A percentile compares a stretch with the other conserved stretches of the same genome.
Evolutionary conservation across 768 basidiomycete genomes (phyloP).

Genomic region (Lyophyllum semitale): DNA sequence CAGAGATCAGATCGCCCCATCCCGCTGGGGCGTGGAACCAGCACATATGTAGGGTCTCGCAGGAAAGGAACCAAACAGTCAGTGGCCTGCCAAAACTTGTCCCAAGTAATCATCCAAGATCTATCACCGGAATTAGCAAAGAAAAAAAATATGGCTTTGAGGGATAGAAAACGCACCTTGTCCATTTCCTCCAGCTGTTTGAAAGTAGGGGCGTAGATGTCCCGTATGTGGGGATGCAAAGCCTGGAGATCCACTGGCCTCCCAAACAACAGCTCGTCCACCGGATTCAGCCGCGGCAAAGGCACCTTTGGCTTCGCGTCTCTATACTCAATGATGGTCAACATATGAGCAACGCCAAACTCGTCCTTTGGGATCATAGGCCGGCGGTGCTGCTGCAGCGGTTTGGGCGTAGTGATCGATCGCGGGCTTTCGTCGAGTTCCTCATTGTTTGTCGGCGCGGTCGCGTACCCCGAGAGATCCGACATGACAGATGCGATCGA

Average conservation of each 20-base stretch:
- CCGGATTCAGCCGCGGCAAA: slow-evolving; percentile 50
- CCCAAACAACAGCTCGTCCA: slow-evolving; percentile 77
- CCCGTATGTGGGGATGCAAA: slow-evolving; percentile 71
- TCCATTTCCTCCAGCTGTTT: slow-evolving; percentile 81
- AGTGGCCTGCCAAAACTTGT: slow-evolving; percentile 10
- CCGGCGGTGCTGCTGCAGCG: slow-evolving; percentile 42
- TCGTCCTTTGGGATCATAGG: slow-evolving; percentile 71
- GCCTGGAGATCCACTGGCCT: slow-evolving; percentile 56
- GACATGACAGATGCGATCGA: slow-evolving; percentile 80
- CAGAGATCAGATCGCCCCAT: no score
- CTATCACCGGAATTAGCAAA: slow-evolving; percentile 5
- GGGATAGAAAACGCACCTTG: slow-evolving; percentile 44
- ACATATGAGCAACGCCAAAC: slow-evolving; percentile 84
- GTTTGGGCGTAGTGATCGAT: slow-evolving; percentile 30
- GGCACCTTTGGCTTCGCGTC: slow-evolving; percentile 40
- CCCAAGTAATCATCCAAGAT: slow-evolving; percentile 19
- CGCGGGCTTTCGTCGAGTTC: slow-evolving; percentile 25
- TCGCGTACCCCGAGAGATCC: slow-evolving; percentile 55
- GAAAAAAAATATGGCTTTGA: background rate
- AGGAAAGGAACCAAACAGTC: background rate
- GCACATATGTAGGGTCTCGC: background rate
- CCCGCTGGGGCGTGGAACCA: no score
- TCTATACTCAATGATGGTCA: slow-evolving; percentile 80
- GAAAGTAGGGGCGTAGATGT: slow-evolving; percentile 71
- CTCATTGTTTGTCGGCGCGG: slow-evolving; percentile 27